phyloP scores from a whole-genome alignment of 208 protist species.

The Leishmania braziliensis region DNA sequence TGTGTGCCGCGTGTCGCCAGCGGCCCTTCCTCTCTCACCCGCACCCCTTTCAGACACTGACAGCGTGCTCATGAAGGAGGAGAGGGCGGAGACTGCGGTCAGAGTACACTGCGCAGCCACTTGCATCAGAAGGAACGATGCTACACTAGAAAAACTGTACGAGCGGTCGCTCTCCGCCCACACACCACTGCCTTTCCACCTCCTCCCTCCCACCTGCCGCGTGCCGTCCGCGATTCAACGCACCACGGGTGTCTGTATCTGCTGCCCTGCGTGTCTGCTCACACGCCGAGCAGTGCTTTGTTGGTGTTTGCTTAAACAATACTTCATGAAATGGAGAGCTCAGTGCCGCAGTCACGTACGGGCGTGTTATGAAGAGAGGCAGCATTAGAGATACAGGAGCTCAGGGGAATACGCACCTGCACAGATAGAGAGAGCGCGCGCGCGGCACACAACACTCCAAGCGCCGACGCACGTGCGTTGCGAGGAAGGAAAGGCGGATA shows the following conservation, averaged over 20 bases:
- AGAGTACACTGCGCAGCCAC: background rate
- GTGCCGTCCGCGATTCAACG: background rate
- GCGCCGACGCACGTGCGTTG: background rate
- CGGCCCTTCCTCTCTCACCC: background rate
- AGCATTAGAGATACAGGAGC: background rate
- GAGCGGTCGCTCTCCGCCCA: background rate
- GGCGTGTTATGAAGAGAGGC: background rate
- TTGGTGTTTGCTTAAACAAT: background rate
- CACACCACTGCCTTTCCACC: background rate
- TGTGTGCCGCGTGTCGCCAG: background rate
- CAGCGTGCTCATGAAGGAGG: background rate
- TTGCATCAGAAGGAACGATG: background rate
- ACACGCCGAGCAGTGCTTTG: background rate
- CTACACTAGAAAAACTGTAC: background rate
- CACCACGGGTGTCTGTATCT: background rate
- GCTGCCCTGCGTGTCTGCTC: background rate
- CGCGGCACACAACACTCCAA: background rate
- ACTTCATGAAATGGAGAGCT: background rate
- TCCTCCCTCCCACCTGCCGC: too few relatives aligned
- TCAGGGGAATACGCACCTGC: background rate
- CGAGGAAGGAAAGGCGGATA: constrained; percentile 4
- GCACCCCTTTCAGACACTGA: background rate
- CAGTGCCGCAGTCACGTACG: background rate
- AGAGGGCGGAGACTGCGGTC: background rate
- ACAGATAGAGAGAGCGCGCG: background rate